phyloP scores from a whole-genome alignment of 2,329 filamentous ascomycete genomes.

The Fusarium falciforme region DNA sequence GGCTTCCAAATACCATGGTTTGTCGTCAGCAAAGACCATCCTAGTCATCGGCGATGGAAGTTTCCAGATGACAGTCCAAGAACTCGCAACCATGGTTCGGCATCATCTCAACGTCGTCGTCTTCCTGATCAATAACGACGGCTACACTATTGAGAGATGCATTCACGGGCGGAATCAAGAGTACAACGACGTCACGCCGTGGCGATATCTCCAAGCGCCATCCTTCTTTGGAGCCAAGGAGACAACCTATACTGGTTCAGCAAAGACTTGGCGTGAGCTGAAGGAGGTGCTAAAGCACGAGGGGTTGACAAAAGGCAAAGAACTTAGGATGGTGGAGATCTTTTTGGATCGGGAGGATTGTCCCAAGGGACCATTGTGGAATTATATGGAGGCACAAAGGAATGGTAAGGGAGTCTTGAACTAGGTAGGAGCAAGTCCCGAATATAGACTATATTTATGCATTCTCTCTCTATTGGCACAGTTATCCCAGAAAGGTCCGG shows the following conservation, averaged over 20 bases:
- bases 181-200: conserved; percentile 67
- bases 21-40: conserved; percentile 54
- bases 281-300: conserved; percentile 9
- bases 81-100: conserved; percentile 72
- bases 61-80: conserved; percentile 74
- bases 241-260: conserved; percentile 52
- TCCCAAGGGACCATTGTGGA: conserved; percentile 36
- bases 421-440: background rate
- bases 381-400: conserved; percentile 17
- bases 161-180: conserved; percentile 64
- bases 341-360: conserved; percentile 48
- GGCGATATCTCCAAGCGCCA: conserved; percentile 62
- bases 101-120: conserved; percentile 61
- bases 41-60: conserved; percentile 73
- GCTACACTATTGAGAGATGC: conserved; percentile 68
- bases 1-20: conserved; percentile 16
- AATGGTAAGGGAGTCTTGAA: background rate
- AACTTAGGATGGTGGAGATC: conserved; percentile 49
- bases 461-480: background rate
- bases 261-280: conserved; percentile 59
- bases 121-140: conserved; percentile 69
- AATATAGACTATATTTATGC: background rate
- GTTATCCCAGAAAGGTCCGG: too few species aligned
- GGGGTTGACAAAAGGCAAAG: conserved; percentile 34
- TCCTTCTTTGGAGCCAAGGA: conserved; percentile 60